A percentile compares a stretch with the other conserved stretches of the same genome.
Evolutionary conservation across 2,329 filamentous ascomycete genomes (phyloP).

Genomic region (Penicillium hesseltinei): DNA sequence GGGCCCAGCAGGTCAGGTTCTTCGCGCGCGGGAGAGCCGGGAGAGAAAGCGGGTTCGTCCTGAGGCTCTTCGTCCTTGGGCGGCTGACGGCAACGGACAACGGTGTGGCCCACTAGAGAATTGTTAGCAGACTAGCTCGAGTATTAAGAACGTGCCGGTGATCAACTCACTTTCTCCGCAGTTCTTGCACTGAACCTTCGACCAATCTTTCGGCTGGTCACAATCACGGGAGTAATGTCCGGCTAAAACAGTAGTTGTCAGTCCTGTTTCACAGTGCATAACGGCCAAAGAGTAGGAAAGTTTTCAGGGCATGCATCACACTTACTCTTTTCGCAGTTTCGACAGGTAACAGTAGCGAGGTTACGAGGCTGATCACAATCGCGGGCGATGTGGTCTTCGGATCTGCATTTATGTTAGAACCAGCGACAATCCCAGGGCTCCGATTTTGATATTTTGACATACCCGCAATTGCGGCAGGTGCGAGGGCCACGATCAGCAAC

Average conservation of each 20-base stretch:
- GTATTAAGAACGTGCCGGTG: neutral
- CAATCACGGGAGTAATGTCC: slow-evolving; percentile 48
- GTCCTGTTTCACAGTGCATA: neutral
- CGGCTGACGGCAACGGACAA: slow-evolving; percentile 37
- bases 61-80: slow-evolving; percentile 17
- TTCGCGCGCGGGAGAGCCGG: neutral
- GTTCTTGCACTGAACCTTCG: slow-evolving; percentile 45
- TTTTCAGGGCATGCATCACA: neutral
- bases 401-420: slow-evolving; percentile 27
- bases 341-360: slow-evolving; percentile 42
- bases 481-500: slow-evolving; percentile 29
- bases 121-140: slow-evolving; percentile 9
- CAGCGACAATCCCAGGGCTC: neutral
- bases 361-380: slow-evolving; percentile 47
- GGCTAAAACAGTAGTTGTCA: slow-evolving; percentile 25
- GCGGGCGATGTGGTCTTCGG: slow-evolving; percentile 43
- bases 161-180: slow-evolving; percentile 43
- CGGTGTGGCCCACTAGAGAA: slow-evolving; percentile 44
- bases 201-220: slow-evolving; percentile 44
- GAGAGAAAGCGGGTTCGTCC: neutral
- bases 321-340: slow-evolving; percentile 47
- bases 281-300: neutral
- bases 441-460: slow-evolving; percentile 13
- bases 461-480: slow-evolving; percentile 49
- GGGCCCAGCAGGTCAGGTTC: neutral